These are phyloP conservation scores for Neoconidiobolus thromboides DNA, from an alignment of 371 early-diverging fungal species.

Conservation along the genomic window DNA sequence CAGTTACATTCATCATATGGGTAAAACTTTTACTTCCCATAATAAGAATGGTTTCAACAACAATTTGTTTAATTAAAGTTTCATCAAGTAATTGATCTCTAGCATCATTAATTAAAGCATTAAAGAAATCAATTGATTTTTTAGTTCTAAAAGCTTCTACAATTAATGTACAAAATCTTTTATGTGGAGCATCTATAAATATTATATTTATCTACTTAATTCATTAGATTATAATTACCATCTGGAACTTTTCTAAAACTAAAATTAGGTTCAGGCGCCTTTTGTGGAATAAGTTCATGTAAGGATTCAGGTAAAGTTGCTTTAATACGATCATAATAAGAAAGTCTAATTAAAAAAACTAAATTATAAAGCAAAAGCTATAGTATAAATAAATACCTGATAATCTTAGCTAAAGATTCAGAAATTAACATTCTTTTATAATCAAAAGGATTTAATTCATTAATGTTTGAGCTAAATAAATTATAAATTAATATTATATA, in stretches of 20 bases:
- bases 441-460: slow-evolving; percentile 9
- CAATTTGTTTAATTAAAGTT: background rate
- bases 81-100: background rate
- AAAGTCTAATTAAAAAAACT: slow-evolving; percentile 22
- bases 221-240: background rate
- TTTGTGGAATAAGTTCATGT: slow-evolving; percentile 30
- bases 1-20: slow-evolving; percentile 76
- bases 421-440: slow-evolving; percentile 9
- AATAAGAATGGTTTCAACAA: slow-evolving; percentile 19
- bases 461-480: no score
- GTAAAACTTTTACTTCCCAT: slow-evolving; percentile 84
- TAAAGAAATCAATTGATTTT: background rate
- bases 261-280: slow-evolving; percentile 47
- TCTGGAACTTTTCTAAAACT: slow-evolving; percentile 26
- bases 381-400: slow-evolving; percentile 14
- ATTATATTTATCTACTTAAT: background rate
- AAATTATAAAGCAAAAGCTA: background rate
- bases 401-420: slow-evolving; percentile 61
- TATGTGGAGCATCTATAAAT: background rate
- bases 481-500: no score
- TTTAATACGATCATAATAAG: slow-evolving; percentile 77
- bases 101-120: background rate
- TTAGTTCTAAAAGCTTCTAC: background rate
- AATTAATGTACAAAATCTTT: background rate
- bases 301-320: slow-evolving; percentile 48